These are phyloP conservation scores for Coriolopsis trogii DNA, from an alignment of 1,284 basidiomycete species.

Conservation along the genomic window DNA sequence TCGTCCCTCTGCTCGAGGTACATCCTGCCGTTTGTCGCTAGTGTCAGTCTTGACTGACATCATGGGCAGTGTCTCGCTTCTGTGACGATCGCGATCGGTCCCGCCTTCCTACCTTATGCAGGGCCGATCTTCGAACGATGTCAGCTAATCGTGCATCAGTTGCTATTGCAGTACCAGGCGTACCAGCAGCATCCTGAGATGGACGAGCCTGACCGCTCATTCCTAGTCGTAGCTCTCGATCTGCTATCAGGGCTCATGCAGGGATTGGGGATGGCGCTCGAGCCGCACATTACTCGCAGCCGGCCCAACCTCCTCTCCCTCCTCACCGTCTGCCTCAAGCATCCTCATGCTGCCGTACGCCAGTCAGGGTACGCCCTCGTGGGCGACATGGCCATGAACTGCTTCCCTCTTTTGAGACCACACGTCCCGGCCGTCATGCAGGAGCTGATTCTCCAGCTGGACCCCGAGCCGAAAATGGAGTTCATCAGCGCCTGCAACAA, in stretches of 20 bases:
- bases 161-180: constrained; percentile 81
- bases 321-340: constrained; percentile 86
- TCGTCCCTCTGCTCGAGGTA: constrained; percentile 94
- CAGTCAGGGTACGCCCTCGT: constrained; percentile 98
- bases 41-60: constrained; percentile 9
- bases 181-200: constrained; percentile 85
- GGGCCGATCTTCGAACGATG: constrained; percentile 94
- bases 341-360: constrained; percentile 93
- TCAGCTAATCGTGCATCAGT: constrained; percentile 81
- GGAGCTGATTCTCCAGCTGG: constrained; percentile 88
- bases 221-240: constrained; percentile 97
- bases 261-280: constrained; percentile 83
- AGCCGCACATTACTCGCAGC: constrained; percentile 66
- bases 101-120: constrained; percentile 89
- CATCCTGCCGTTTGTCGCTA: constrained; percentile 22
- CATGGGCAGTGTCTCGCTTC: constrained; percentile 87
- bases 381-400: constrained; percentile 97
- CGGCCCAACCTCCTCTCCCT: constrained; percentile 81
- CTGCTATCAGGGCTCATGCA: constrained; percentile 95
- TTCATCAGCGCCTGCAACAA: constrained; percentile 98
- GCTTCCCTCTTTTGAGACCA: constrained; percentile 84
- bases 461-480: constrained; percentile 88
- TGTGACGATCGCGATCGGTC: constrained; percentile 94
- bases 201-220: constrained; percentile 93
- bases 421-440: constrained; percentile 89